These are phyloP conservation scores for Lactifluus hygrophoroides DNA, from an alignment of 768 basidiomycete species.

Conservation along the genomic window DNA sequence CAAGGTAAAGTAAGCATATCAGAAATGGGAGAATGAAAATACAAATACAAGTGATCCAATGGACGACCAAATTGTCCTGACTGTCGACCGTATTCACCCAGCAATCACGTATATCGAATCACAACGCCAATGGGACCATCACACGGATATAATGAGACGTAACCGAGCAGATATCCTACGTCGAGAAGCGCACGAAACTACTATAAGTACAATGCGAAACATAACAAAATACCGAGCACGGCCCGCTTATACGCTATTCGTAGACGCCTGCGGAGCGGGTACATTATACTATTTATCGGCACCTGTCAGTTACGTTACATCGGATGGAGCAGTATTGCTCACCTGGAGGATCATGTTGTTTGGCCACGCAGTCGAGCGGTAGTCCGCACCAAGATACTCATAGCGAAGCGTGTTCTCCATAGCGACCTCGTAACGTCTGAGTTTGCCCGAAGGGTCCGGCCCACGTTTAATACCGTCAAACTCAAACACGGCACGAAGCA, in stretches of 20 bases:
- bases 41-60: too few species aligned
- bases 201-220: too few species aligned
- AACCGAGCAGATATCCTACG: too few species aligned
- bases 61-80: too few species aligned
- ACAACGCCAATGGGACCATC: too few species aligned
- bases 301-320: background rate
- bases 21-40: too few species aligned
- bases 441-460: conserved; percentile 55
- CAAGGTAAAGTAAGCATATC: too few species aligned
- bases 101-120: too few species aligned
- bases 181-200: too few species aligned
- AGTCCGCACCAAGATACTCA: conserved; percentile 46
- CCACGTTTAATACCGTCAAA: conserved; percentile 53
- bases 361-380: conserved; percentile 57
- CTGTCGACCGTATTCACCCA: too few species aligned
- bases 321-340: conserved; percentile 12
- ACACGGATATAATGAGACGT: too few species aligned
- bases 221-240: too few species aligned
- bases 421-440: conserved; percentile 48
- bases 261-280: background rate
- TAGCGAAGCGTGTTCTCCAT: conserved; percentile 38
- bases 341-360: conserved; percentile 54
- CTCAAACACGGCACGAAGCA: conserved; percentile 56
- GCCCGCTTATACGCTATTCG: background rate
- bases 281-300: background rate